phyloP scores from a whole-genome alignment of 176 grass and related monocot species.

The Hordeum vulgare region DNA sequence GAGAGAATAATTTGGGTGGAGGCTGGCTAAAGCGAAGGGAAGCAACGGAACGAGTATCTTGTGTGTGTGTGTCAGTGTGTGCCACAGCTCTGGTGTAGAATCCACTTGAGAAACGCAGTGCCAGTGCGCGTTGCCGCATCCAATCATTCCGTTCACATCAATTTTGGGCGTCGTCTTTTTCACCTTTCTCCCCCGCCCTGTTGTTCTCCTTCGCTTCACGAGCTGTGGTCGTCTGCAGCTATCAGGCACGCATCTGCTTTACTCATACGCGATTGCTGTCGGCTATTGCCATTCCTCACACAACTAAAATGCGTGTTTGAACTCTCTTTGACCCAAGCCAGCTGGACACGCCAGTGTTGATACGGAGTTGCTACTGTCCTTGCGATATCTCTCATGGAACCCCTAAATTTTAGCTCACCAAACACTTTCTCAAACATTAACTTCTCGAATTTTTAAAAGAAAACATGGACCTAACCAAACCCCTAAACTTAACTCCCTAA shows the following conservation, averaged over 20 bases:
- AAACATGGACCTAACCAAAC: no score
- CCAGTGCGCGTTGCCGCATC: slow-evolving; percentile 3
- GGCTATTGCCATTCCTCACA: background rate
- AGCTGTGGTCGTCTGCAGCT: background rate
- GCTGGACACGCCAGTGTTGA: background rate
- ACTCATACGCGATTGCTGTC: background rate
- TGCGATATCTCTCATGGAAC: no score
- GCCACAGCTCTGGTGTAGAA: background rate
- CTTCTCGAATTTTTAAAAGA: no score
- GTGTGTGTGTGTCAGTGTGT: background rate
- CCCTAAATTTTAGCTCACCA: no score
- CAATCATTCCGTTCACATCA: slow-evolving; percentile 31
- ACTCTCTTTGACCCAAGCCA: background rate
- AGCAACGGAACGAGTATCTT: background rate
- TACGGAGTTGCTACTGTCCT: background rate
- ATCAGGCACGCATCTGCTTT: slow-evolving; percentile 11
- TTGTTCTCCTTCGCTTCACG: background rate
- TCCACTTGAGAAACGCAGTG: background rate
- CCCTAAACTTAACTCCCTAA: no score
- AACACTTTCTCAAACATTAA: no score
- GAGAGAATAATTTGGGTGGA: background rate
- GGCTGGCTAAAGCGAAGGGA: background rate
- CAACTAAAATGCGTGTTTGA: background rate
- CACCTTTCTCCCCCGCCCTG: background rate
- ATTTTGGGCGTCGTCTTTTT: background rate